Evolutionary conservation across 176 grass and related monocot species (phyloP).

Genomic region (Carex myosuroides): DNA sequence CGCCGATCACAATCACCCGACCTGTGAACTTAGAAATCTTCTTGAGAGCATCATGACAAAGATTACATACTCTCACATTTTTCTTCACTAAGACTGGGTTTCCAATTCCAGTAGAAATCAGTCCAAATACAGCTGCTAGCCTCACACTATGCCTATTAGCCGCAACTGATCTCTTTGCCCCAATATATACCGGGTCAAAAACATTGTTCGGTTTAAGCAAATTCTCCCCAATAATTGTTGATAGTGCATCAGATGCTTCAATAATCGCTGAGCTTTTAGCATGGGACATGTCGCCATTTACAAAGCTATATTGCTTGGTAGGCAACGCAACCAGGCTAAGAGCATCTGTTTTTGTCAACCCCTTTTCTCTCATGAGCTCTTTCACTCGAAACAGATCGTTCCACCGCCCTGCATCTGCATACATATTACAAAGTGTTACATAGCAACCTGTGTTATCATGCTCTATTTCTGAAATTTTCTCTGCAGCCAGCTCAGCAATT

Average conservation of each 20-base stretch:
- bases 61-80: conserved; percentile 75
- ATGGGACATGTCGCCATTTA: conserved; percentile 55
- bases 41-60: conserved; percentile 76
- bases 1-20: conserved; percentile 64
- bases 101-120: conserved; percentile 61
- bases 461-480: conserved; percentile 56
- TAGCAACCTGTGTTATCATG: conserved; percentile 91
- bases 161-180: conserved; percentile 19
- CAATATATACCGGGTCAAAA: conserved; percentile 7
- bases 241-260: conserved; percentile 52
- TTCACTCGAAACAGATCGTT: conserved; percentile 49
- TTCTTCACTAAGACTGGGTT: conserved; percentile 71
- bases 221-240: conserved; percentile 46
- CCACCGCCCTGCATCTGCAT: conserved; percentile 63
- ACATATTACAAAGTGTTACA: conserved; percentile 59
- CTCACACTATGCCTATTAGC: conserved; percentile 69
- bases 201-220: background rate
- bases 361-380: conserved; percentile 62
- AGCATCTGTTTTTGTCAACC: conserved; percentile 39
- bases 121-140: conserved; percentile 55
- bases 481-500: conserved; percentile 65
- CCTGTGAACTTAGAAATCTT: conserved; percentile 48
- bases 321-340: conserved; percentile 57
- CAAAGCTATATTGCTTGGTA: conserved; percentile 40
- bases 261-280: conserved; percentile 37